Evolutionary conservation across 1,284 basidiomycete species (phyloP).

Genomic region (Austroboletus novae-zelandiae): DNA sequence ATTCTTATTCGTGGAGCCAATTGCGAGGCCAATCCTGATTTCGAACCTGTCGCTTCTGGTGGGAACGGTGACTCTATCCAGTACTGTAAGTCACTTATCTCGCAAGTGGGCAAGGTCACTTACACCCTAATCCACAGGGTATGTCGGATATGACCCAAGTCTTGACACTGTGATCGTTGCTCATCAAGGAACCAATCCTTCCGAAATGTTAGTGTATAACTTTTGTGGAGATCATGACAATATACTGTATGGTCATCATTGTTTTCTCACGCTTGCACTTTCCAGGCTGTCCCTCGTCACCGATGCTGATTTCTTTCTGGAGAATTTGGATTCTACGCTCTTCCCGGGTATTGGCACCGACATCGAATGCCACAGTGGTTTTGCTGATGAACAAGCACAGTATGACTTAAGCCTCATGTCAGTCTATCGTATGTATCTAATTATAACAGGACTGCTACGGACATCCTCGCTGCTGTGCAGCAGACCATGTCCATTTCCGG

Average conservation of each 20-base stretch:
- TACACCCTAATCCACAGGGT: slow-evolving; percentile 28
- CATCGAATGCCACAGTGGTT: slow-evolving; percentile 58
- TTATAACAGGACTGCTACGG: slow-evolving; percentile 44
- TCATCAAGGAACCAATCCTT: slow-evolving; percentile 37
- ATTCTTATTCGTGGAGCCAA: slow-evolving; percentile 36
- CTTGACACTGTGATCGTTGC: slow-evolving; percentile 35
- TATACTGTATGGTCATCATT: too few relatives aligned
- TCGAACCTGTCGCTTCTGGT: slow-evolving; percentile 46
- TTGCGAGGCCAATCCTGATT: slow-evolving; percentile 55
- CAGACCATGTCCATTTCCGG: slow-evolving; percentile 39
- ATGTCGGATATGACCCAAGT: slow-evolving; percentile 38
- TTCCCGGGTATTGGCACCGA: slow-evolving; percentile 57
- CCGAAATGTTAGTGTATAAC: slow-evolving; percentile 3
- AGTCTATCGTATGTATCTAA: not conserved
- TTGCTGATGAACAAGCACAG: slow-evolving; percentile 49
- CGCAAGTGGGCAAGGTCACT: not conserved
- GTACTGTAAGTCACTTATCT: slow-evolving; percentile 38
- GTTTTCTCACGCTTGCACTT: too few relatives aligned
- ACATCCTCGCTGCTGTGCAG: slow-evolving; percentile 50
- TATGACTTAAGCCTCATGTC: slow-evolving; percentile 39
- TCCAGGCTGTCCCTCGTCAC: slow-evolving; percentile 44
- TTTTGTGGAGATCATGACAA: too few relatives aligned
- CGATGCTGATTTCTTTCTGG: slow-evolving; percentile 48
- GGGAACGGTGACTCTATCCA: slow-evolving; percentile 58
- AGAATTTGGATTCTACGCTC: slow-evolving; percentile 40